Evolutionary conservation across 2,329 filamentous ascomycete species (phyloP).

Genomic region (Colletotrichum sp.): DNA sequence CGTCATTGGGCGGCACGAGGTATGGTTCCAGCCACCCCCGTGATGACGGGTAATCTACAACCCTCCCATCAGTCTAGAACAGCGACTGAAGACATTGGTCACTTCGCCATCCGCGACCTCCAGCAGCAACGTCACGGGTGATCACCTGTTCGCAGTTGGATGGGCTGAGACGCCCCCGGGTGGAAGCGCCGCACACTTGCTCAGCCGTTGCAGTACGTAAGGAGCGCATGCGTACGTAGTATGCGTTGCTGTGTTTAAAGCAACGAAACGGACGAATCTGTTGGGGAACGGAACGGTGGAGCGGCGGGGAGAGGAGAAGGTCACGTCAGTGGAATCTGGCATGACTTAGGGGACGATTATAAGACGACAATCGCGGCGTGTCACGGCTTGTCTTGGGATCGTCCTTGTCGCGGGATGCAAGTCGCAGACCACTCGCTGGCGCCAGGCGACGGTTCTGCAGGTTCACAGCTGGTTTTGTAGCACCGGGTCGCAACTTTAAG

Average conservation of each 20-base stretch:
- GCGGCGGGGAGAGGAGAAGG: neutral
- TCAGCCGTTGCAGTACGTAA: neutral
- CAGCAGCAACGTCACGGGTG: conserved; percentile 1
- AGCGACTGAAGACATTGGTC: neutral
- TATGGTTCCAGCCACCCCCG: neutral
- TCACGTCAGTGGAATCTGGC: conserved; percentile 11
- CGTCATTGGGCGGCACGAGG: conserved; percentile 18
- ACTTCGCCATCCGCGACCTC: neutral
- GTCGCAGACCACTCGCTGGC: conserved; percentile 3
- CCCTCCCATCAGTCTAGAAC: neutral
- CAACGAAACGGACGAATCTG: neutral
- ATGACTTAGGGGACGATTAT: conserved; percentile 15
- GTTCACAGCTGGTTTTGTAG: neutral
- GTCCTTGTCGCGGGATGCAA: conserved; percentile 14
- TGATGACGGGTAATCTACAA: conserved; percentile 4
- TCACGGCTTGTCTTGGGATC: conserved; percentile 11
- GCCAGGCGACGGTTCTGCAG: neutral
- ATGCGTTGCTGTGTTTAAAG: neutral
- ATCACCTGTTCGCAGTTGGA: neutral
- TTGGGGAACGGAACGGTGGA: conserved; percentile 3
- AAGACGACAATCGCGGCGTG: conserved; percentile 13
- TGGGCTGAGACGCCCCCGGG: neutral
- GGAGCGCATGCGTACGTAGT: neutral
- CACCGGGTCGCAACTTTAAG: neutral
- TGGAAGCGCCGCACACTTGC: neutral